A percentile compares a stretch with the other conserved stretches of the same genome.
These are phyloP conservation scores for Cenococcum geophilum DNA, from an alignment of 495 filamentous ascomycete species.

Conservation along the genomic window DNA sequence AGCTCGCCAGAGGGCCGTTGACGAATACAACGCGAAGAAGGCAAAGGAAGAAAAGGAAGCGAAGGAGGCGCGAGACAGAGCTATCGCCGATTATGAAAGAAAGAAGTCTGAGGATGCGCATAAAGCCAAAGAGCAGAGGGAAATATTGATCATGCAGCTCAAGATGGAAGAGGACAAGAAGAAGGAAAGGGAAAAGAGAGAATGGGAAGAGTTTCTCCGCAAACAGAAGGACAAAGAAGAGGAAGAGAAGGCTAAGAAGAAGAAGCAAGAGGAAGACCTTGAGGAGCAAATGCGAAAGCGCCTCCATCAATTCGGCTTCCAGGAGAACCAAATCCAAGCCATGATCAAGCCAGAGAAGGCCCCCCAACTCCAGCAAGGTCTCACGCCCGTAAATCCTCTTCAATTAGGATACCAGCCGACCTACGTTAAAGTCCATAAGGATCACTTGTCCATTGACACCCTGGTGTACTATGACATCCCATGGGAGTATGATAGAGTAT, in stretches of 20 bases:
- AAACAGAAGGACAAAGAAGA: constrained; percentile 37
- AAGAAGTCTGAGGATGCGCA: constrained; percentile 32
- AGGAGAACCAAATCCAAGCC: constrained; percentile 38
- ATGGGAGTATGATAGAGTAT: constrained; percentile 37
- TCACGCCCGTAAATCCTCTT: constrained; percentile 19
- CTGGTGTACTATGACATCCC: constrained; percentile 39
- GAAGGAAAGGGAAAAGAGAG: constrained; percentile 36
- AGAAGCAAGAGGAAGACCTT: constrained; percentile 27
- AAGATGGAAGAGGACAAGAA: constrained; percentile 31
- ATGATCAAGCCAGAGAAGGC: constrained; percentile 36
- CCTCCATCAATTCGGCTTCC: constrained; percentile 35
- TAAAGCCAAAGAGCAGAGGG: constrained; percentile 27
- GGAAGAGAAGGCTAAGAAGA: constrained; percentile 35
- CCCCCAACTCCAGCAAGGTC: constrained; percentile 23
- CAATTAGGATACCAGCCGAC: constrained; percentile 27
- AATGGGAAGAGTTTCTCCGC: constrained; percentile 29
- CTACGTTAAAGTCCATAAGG: constrained; percentile 39
- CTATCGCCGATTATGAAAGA: constrained; percentile 33
- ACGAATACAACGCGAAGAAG: constrained; percentile 24
- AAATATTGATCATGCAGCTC: constrained; percentile 30
- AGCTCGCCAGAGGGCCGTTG: constrained; percentile 24
- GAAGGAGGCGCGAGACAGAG: constrained; percentile 26
- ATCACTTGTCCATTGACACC: constrained; percentile 38
- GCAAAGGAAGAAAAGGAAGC: constrained; percentile 27
- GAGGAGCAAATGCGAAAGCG: constrained; percentile 31